Base-by-base conservation (phyloP, 306 rosid genomes). In the Castanopsis chinensis region DNA sequence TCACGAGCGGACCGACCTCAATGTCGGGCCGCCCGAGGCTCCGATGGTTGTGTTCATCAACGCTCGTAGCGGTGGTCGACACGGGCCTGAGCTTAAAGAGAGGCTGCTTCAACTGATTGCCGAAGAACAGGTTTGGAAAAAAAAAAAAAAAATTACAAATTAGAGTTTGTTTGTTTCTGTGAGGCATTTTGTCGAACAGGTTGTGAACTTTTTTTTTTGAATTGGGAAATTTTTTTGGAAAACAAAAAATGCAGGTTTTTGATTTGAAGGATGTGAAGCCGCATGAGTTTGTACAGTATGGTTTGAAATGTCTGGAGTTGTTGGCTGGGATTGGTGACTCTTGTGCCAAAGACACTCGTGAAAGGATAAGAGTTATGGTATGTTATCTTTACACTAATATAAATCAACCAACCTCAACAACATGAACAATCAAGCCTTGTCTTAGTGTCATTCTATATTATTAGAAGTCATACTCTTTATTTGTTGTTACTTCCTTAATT, bases 1-100 rank as follows among this genome's bases (percentile, higher is more conserved):
- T 45, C 78, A 74, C 10, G 81, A 70, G 3, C 59, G 74, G 49
- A 61, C 73, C 6, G 49, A 59, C 0, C 89, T 64, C 1, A 84
- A 54, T 15, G 74, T 55, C 5, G 72, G 45, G 5, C 25, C 89
- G 43, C 94, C 98, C 12, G 80, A 81, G 30, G 71, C 80, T 49
- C 98, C 98, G 13, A 87, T 91, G 90, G 97, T 96, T 0, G 97
- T 91, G 41, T 96, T 96, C 73, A 96, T 96, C 71, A 93, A 96
- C 32, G 53, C 92, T 3, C 81, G 59, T 55, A 96, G 98, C 83
- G 99, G 99, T 17, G 98, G 98, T 11, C 90, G 99, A 43, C 93
- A 89, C 56, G 98, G 98, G 4, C 96, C 91, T 4, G 84, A 81
- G 78, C 98, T 96, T 53, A 96, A 93, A 88, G 92, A 87, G 70